Evolutionary conservation across 176 grass and related monocot genomes (phyloP), one percentile per base, ranked within the genome.

Genomic region (Guadua angustifolia): DNA sequence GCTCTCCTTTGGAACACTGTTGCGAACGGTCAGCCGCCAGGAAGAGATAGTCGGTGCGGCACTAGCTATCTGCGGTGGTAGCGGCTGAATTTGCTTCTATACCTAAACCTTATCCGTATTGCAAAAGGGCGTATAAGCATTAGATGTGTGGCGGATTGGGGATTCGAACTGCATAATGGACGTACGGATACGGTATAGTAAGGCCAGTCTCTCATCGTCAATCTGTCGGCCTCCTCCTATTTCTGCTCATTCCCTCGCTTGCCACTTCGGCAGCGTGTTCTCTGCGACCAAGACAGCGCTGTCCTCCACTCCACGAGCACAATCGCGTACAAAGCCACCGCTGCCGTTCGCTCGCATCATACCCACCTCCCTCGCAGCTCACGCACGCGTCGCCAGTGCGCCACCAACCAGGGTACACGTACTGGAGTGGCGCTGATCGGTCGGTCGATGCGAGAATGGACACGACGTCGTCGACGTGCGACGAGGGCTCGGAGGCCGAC

Each of bases 401-500:
- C 55, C 10, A 11, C 57, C 57, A 24, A 13, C 22, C 57, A 25
- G 74, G 42, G 73, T 12, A 3, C 22, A 3, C 22, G 55, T 57
- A 10, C 57, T 25, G 11, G 1, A 1, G 19, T 8, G 7, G 42
- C 18, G 40, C 24, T 22, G 40, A 56, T 63, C 1, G 45, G 19
- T 18, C 10, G 73, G 42, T 21, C 56, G 17, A 82, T 64, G 80
- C 86, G 45, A 10, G 63, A 11, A 95, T 95, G 90, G 90, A 90
- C 62, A 88, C 87, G 82, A 66, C 85, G 71, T 90, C 93, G 33
- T 87, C 80, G 32, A 88, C 85, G 63, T 88, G 88, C 77, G 90
- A 95, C 49, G 93, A 92, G 79, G 87, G 86, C 53, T 92, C 90
- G 17, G 90, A 95, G 76, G 16, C 81, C 72, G 90, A 92, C 83